Conservation (phyloP, 2,329 filamentous ascomycete genomes). For the Fusarium concolor region DNA sequence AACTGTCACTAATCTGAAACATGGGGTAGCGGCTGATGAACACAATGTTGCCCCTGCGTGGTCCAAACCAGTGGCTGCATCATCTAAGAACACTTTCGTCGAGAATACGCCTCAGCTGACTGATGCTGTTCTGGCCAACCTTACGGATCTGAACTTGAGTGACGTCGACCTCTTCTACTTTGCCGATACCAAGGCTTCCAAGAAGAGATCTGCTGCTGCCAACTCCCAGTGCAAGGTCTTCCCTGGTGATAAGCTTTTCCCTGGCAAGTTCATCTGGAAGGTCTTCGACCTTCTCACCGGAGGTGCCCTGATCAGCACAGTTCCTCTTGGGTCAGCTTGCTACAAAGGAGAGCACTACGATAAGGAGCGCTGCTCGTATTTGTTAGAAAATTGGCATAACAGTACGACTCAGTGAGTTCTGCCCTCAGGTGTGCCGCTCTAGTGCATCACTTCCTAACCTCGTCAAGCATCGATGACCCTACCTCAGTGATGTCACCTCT, state of each 20-base stretch:
- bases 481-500: constrained; percentile 56
- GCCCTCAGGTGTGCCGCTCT: rapidly evolving
- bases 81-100: constrained; percentile 15
- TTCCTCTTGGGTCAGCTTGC: constrained; percentile 50
- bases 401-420: constrained; percentile 27
- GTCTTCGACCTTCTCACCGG: constrained; percentile 51
- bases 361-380: not conserved
- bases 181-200: constrained; percentile 22
- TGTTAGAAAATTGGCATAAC: constrained; percentile 13
- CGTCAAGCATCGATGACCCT: constrained; percentile 47
- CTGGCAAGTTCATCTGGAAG: constrained; percentile 46
- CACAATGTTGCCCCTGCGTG: constrained; percentile 44
- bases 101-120: constrained; percentile 51
- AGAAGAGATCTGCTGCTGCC: constrained; percentile 4
- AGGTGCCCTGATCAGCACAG: constrained; percentile 49
- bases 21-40: constrained; percentile 28
- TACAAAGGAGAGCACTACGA: constrained; percentile 43
- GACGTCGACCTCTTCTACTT: constrained; percentile 52
- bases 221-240: constrained; percentile 45
- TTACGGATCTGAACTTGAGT: constrained; percentile 47
- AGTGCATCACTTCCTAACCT: not conserved
- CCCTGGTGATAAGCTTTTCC: constrained; percentile 47
- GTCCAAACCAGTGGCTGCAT: constrained; percentile 1
- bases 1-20: constrained; percentile 33
- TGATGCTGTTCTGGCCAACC: constrained; percentile 48